phyloP scores from a whole-genome alignment of 768 basidiomycete genomes.

The Trametes villosa region DNA sequence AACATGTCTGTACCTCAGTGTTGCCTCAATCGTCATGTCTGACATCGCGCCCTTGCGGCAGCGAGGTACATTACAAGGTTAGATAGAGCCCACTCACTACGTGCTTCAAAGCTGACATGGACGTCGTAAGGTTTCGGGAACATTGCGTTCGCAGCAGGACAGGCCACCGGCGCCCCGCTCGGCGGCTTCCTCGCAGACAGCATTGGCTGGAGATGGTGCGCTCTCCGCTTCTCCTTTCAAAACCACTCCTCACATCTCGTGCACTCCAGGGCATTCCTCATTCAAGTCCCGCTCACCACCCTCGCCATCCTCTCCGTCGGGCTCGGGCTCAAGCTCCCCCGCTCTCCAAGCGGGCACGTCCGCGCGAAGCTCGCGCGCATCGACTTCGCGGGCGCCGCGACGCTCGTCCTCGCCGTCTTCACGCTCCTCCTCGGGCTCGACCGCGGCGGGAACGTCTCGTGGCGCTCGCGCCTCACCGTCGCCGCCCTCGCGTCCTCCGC shows the following conservation, averaged over 20 bases:
- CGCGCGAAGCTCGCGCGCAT: constrained; percentile 58
- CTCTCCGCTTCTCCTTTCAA: not conserved
- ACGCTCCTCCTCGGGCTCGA: constrained; percentile 62
- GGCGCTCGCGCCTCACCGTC: constrained; percentile 32
- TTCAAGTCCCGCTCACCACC: constrained; percentile 61
- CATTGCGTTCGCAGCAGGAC: constrained; percentile 61
- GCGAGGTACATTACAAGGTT: constrained; percentile 74
- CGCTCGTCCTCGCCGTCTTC: constrained; percentile 59
- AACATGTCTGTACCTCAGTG: constrained; percentile 36
- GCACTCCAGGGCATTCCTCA: constrained; percentile 53
- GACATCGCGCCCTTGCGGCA: constrained; percentile 65
- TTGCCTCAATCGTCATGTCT: constrained; percentile 68
- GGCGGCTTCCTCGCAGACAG: constrained; percentile 66
- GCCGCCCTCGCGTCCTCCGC: constrained; percentile 20
- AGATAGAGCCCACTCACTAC: not conserved
- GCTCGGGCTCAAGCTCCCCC: constrained; percentile 58
- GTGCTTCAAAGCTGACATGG: not conserved
- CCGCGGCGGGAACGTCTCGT: constrained; percentile 39
- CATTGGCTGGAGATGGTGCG: constrained; percentile 69
- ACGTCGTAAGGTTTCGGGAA: constrained; percentile 52
- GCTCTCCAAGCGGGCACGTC: constrained; percentile 45
- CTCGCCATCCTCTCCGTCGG: constrained; percentile 58
- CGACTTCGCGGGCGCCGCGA: constrained; percentile 63
- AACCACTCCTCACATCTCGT: not conserved
- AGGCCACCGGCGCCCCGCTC: constrained; percentile 61